Evolutionary conservation across 2,329 filamentous ascomycete genomes (phyloP).

Genomic region (Dryadomyces sulphureus): DNA sequence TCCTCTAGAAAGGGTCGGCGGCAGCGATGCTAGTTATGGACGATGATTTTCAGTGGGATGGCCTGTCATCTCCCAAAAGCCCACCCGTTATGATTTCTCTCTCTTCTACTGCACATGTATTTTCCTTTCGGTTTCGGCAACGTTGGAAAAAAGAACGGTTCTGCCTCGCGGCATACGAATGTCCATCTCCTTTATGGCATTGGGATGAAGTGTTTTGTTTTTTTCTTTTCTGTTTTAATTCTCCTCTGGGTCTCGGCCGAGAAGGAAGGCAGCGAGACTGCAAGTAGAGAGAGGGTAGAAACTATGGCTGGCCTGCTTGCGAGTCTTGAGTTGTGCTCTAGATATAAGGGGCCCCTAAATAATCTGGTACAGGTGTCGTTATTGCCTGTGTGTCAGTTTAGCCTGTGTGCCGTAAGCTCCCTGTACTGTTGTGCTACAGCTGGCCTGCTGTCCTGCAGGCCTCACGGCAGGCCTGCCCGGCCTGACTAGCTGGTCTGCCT

Average conservation of each 20-base stretch:
- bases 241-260: not conserved
- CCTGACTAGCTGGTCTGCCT: not conserved
- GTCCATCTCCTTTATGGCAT: conserved; percentile 2
- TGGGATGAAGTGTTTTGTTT: not conserved
- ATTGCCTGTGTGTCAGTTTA: no score
- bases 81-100: not conserved
- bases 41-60: not conserved
- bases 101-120: not conserved
- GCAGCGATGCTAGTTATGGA: conserved; percentile 7
- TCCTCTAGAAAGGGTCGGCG: conserved; percentile 1
- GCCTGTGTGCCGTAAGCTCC: no score
- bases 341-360: no score
- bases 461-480: no score
- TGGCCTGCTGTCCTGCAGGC: no score
- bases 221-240: not conserved
- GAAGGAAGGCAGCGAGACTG: no score
- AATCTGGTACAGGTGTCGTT: no score
- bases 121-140: conserved; percentile 2
- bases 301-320: no score
- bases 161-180: conserved; percentile 12
- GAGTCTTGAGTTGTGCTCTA: no score
- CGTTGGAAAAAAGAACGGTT: conserved; percentile 9
- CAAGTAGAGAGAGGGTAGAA: not conserved
- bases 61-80: no score
- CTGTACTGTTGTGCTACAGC: no score